Conservation (phyloP, 2,329 filamentous ascomycete species). For the Dothiorella sarmentorum region DNA sequence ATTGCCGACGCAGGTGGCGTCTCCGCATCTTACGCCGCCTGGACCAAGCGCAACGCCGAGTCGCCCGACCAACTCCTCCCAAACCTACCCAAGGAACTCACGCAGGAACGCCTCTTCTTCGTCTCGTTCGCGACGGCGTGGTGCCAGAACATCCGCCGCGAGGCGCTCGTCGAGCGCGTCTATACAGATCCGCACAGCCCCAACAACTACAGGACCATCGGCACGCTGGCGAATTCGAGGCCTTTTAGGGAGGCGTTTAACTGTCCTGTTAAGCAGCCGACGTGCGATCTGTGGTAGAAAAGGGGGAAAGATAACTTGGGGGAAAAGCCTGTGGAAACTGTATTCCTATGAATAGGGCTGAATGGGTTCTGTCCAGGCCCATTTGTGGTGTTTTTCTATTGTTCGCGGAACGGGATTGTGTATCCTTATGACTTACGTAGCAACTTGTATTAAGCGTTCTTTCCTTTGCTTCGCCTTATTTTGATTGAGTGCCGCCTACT, state of each 20-base stretch:
- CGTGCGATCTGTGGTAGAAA: slow-evolving; percentile 68
- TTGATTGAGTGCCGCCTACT: no score
- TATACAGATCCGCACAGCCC: slow-evolving; percentile 66
- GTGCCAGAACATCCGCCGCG: slow-evolving; percentile 63
- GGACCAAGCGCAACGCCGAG: slow-evolving; percentile 56
- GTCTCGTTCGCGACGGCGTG: slow-evolving; percentile 62
- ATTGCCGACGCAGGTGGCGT: slow-evolving; percentile 69
- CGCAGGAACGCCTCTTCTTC: slow-evolving; percentile 68
- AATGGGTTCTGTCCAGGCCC: no score
- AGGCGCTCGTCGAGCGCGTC: slow-evolving; percentile 55
- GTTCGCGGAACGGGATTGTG: no score
- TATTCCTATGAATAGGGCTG: no score
- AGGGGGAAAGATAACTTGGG: no score
- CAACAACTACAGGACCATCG: slow-evolving; percentile 54
- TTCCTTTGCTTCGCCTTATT: no score
- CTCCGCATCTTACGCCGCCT: slow-evolving; percentile 60
- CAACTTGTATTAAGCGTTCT: no score
- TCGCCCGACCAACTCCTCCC: slow-evolving; percentile 41
- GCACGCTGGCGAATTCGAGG: slow-evolving; percentile 64
- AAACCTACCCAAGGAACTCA: slow-evolving; percentile 42
- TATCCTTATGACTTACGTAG: no score
- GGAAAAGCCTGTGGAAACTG: no score
- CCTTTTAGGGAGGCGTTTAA: slow-evolving; percentile 66
- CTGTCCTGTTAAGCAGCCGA: slow-evolving; percentile 62
- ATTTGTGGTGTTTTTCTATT: no score